Evolutionary conservation across 345 rosid species (phyloP).

Genomic region (Salix brachista): DNA sequence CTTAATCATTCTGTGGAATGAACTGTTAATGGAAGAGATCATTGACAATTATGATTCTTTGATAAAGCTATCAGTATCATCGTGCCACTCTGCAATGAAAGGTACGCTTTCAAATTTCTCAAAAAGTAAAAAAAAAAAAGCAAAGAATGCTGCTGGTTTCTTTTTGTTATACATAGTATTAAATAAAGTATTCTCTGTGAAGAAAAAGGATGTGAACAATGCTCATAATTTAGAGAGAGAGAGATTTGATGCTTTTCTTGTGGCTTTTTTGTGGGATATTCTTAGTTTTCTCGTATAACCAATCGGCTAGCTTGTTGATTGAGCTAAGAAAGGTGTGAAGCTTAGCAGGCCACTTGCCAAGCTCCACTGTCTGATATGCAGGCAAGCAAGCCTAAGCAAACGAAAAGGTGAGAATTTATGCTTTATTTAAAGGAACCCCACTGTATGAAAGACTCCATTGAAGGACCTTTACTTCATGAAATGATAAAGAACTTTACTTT

Average conservation of each 20-base stretch:
- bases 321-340: neutral
- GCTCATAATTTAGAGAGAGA: neutral
- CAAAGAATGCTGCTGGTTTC: neutral
- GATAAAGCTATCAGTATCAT: neutral
- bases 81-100: neutral
- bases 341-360: neutral
- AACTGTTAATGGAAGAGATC: neutral
- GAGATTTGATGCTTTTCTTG: slow-evolving; percentile 10
- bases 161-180: slow-evolving; percentile 14
- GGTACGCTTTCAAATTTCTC: neutral
- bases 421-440: slow-evolving; percentile 5
- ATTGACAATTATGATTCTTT: neutral
- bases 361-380: neutral
- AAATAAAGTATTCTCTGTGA: slow-evolving; percentile 11
- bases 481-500: slow-evolving; percentile 2
- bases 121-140: neutral
- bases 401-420: neutral
- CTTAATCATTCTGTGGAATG: neutral
- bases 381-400: neutral
- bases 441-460: neutral
- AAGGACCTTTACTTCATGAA: slow-evolving; percentile 15
- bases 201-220: neutral
- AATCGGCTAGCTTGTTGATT: neutral
- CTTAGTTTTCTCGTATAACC: neutral
- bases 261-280: slow-evolving; percentile 12